These are phyloP conservation scores for Dissophora globulifera DNA, from an alignment of 192 early-diverging fungal genomes.

Conservation along the genomic window DNA sequence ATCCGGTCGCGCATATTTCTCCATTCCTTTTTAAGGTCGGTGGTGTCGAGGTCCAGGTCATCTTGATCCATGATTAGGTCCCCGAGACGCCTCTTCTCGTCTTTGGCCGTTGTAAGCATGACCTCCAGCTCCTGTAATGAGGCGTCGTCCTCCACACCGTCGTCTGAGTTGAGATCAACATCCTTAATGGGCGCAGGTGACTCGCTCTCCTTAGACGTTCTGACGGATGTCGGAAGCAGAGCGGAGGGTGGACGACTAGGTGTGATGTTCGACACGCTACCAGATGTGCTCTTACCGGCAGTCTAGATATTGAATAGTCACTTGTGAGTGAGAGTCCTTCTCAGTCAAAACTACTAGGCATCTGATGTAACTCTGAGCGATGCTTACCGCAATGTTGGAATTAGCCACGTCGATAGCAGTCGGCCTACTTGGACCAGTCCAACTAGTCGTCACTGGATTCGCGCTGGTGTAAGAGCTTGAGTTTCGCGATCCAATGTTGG, in stretches of 20 bases:
- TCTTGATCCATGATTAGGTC: constrained; percentile 39
- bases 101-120: constrained; percentile 34
- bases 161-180: no score
- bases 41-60: constrained; percentile 5
- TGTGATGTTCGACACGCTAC: not conserved
- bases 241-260: not conserved
- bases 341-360: no score
- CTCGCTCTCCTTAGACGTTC: not conserved
- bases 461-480: not conserved
- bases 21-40: constrained; percentile 23
- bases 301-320: not conserved
- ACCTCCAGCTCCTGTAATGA: constrained; percentile 31
- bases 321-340: no score
- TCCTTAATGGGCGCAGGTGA: no score
- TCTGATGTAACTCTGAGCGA: no score
- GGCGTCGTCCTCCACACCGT: constrained; percentile 18
- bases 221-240: not conserved
- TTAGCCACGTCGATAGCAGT: constrained; percentile 15
- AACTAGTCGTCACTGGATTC: constrained; percentile 6
- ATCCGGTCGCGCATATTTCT: constrained; percentile 31
- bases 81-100: constrained; percentile 41
- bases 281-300: not conserved
- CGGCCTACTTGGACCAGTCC: constrained; percentile 35
- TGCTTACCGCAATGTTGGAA: not conserved
- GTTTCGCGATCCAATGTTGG: constrained; percentile 8